phyloP scores from a whole-genome alignment of 768 basidiomycete species.

The Termitomyces sp. region DNA sequence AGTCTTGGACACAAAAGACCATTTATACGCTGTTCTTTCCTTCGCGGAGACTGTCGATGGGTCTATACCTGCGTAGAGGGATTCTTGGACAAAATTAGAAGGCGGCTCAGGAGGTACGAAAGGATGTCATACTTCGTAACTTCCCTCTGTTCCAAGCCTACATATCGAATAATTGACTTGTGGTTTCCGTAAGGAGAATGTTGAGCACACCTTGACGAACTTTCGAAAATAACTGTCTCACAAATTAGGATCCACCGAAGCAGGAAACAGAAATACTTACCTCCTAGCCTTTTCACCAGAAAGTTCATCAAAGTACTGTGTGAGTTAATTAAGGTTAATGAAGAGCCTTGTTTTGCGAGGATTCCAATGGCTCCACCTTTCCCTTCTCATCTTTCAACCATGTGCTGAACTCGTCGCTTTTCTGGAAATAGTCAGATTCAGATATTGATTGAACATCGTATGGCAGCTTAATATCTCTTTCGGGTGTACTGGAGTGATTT shows the following conservation, averaged over 20 bases:
- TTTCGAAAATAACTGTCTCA: conserved; percentile 79
- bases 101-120: neutral
- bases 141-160: conserved; percentile 82
- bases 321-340: neutral
- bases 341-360: neutral
- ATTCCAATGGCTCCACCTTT: conserved; percentile 30
- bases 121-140: conserved; percentile 46
- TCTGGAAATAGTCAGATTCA: conserved; percentile 85
- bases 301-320: conserved; percentile 81
- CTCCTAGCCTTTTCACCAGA: conserved; percentile 77
- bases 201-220: conserved; percentile 66
- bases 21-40: conserved; percentile 78
- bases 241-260: conserved; percentile 22
- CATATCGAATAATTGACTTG: neutral
- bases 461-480: conserved; percentile 43
- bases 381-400: conserved; percentile 75
- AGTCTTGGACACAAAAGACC: conserved; percentile 73
- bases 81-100: conserved; percentile 25
- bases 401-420: conserved; percentile 77
- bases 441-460: conserved; percentile 56
- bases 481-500: conserved; percentile 22
- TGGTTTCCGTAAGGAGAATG: neutral
- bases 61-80: conserved; percentile 58
- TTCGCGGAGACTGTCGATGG: conserved; percentile 50
- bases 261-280: conserved; percentile 29